These are phyloP conservation scores for Rubia peregrina DNA, from an alignment of 305 asterid genomes.

Conservation along the genomic window DNA sequence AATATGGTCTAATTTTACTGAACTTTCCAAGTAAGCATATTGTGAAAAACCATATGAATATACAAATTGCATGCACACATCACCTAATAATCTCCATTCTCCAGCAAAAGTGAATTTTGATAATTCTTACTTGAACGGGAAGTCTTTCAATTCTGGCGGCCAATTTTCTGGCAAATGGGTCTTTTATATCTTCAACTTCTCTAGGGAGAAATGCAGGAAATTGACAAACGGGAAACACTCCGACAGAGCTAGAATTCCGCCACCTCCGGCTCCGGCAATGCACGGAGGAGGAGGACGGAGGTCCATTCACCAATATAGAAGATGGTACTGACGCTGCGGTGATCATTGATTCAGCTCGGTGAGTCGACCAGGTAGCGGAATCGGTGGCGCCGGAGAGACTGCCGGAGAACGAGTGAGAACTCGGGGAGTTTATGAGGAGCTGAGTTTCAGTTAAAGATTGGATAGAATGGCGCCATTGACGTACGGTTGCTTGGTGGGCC, in stretches of 20 bases:
- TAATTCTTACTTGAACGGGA: conserved; percentile 46
- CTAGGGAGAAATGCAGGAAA: conserved; percentile 76
- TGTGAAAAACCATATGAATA: background rate
- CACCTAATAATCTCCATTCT: background rate
- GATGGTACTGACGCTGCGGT: background rate
- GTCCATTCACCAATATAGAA: background rate
- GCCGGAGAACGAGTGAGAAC: background rate
- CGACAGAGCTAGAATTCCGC: conserved; percentile 18
- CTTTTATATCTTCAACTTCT: conserved; percentile 57
- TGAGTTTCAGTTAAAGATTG: background rate
- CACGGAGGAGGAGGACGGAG: conserved; percentile 9
- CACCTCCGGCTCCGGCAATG: conserved; percentile 11
- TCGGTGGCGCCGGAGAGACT: background rate
- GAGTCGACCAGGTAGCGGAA: background rate
- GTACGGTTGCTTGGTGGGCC: background rate
- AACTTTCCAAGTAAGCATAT: no score
- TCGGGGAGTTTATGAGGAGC: background rate
- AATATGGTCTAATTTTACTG: no score
- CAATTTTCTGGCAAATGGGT: conserved; percentile 56
- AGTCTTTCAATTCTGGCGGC: conserved; percentile 60
- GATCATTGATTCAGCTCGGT: background rate
- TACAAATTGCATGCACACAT: background rate
- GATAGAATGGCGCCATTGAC: conserved; percentile 7
- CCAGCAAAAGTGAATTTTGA: background rate
- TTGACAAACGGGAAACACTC: conserved; percentile 30